These are phyloP conservation scores for Penicillium psychrosexuale DNA, from an alignment of 2,329 filamentous ascomycete species.

Conservation along the genomic window DNA sequence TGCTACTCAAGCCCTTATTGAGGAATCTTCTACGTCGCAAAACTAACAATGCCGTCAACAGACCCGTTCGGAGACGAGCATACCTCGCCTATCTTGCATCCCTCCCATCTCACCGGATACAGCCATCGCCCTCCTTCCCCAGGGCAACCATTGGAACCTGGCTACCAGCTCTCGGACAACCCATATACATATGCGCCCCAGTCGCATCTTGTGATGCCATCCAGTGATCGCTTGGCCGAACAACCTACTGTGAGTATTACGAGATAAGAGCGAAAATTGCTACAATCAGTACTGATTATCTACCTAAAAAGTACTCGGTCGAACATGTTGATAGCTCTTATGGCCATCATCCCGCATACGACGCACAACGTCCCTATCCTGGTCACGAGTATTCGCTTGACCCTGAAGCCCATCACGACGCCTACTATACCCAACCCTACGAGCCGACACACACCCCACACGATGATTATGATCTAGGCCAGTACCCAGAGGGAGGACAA, in stretches of 20 bases:
- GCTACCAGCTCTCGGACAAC: conserved; percentile 80
- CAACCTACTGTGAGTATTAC: conserved; percentile 74
- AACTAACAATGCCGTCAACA: conserved; percentile 29
- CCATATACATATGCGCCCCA: conserved; percentile 65
- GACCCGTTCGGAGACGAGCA: conserved; percentile 44
- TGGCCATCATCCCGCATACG: conserved; percentile 61
- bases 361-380: conserved; percentile 52
- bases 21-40: not conserved
- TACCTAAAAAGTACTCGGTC: conserved; percentile 60
- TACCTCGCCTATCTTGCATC: conserved; percentile 49
- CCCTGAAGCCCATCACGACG: conserved; percentile 81
- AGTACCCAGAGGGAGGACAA: conserved; percentile 52
- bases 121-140: conserved; percentile 68
- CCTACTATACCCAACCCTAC: conserved; percentile 81
- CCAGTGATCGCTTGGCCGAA: conserved; percentile 71
- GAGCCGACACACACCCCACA: conserved; percentile 59
- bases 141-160: conserved; percentile 63
- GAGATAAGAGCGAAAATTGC: not conserved
- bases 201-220: conserved; percentile 65
- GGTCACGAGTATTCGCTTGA: conserved; percentile 70
- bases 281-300: conserved; percentile 5
- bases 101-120: conserved; percentile 45
- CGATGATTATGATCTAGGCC: conserved; percentile 55
- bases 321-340: conserved; percentile 64
- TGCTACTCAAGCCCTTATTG: not conserved